Evolutionary conservation across 2,329 filamentous ascomycete species (phyloP), one percentile per base, ranked within the genome.

Genomic region (Pestalotiopsis sp.): DNA sequence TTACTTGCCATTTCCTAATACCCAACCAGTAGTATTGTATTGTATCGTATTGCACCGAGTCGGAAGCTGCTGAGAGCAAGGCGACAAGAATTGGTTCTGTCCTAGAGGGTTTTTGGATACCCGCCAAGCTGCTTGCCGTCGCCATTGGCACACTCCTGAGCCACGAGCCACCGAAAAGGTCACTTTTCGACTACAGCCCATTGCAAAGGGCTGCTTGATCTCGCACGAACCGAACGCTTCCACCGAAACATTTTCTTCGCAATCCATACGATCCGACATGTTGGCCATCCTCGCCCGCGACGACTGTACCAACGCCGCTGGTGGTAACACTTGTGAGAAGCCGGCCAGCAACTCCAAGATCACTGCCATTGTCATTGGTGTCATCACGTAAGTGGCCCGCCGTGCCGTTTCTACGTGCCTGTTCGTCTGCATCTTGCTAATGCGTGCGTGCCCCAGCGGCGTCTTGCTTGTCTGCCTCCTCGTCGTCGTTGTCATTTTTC

Each of bases 251-350:
- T 35, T 9, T 9, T 7, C 30, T 35, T 9, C 14, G 17, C 26
- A 20, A 48, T 20, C 40, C 40, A 17, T 17, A 39, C 35, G n/a
- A 24, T 13, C 22, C 44, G 24, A 55, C 5, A 65, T 55, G 62
- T 38, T 38, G 6, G 9, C 24, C 48, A 56, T 65, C 17, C 52
- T 65, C 40, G 62, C 48, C 6, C 62, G 62, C 62, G 62, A 65
- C 39, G 62, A 65, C 62, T 65, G 62, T n/a, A 65, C 44, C 62
- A 65, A 65, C 24, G 17, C 44, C 26, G 62, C 22, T 7, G 62
- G 62, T 22, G 62, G 62, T 44, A 24, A 65, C 22, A 55, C 62
- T 17, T 65, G 64, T 35, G 64, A 66, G 30, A 59, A 58, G 64
- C 64, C 64, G n/a, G 26, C 26, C 35, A 35, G 35, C 9, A 22